Conservation (phyloP, 2,329 filamentous ascomycete species). For the Didymella keratinophila region DNA sequence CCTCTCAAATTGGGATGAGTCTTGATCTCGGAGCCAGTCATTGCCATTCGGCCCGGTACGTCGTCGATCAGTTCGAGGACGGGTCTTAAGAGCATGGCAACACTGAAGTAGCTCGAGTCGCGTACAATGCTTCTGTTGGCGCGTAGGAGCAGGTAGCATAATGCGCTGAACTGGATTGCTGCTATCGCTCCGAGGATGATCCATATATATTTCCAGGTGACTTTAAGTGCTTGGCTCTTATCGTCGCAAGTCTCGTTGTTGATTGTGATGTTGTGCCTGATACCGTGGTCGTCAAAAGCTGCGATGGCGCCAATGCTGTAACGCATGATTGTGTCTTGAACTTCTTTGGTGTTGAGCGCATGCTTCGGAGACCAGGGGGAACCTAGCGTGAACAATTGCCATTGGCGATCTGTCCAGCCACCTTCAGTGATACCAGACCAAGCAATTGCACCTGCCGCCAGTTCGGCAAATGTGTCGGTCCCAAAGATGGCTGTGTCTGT, state of each 20-base stretch:
- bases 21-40: slow-evolving; percentile 45
- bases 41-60: slow-evolving; percentile 30
- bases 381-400: slow-evolving; percentile 32
- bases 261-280: slow-evolving; percentile 29
- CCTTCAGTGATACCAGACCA: slow-evolving; percentile 39
- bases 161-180: slow-evolving; percentile 36
- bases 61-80: slow-evolving; percentile 37
- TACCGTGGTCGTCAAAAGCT: slow-evolving; percentile 46
- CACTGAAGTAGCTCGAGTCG: slow-evolving; percentile 43
- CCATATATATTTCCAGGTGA: slow-evolving; percentile 40
- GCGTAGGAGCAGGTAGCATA: slow-evolving; percentile 31
- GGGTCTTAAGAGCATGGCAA: slow-evolving; percentile 44
- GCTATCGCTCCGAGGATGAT: slow-evolving; percentile 34
- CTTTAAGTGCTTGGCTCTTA: slow-evolving; percentile 40
- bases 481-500: too few species aligned
- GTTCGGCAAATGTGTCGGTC: slow-evolving; percentile 36
- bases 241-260: slow-evolving; percentile 18
- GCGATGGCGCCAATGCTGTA: slow-evolving; percentile 45
- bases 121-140: slow-evolving; percentile 44
- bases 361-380: slow-evolving; percentile 37
- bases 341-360: slow-evolving; percentile 5
- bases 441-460: slow-evolving; percentile 41
- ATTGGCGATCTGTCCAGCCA: slow-evolving; percentile 24
- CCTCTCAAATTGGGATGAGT: slow-evolving; percentile 31
- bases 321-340: slow-evolving; percentile 38